Conservation (phyloP, 768 basidiomycete species). For the Mrakia frigida region DNA sequence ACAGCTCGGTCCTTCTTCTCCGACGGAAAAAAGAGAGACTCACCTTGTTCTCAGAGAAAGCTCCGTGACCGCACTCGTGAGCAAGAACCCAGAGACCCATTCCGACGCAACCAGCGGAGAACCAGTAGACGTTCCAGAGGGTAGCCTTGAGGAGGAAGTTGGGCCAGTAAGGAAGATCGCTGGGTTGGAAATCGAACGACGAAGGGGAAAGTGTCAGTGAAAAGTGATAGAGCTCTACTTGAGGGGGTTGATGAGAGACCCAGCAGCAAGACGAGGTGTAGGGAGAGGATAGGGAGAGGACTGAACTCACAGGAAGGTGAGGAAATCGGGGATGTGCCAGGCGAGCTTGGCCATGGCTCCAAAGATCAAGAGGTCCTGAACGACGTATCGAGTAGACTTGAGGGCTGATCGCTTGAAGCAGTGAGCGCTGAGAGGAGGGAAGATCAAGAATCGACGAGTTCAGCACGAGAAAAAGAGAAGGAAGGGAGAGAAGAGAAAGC, state of each 20-base stretch:
- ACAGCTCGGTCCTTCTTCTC: neutral
- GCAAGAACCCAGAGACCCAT: slow-evolving; percentile 67
- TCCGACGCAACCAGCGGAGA: slow-evolving; percentile 50
- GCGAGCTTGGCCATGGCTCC: slow-evolving; percentile 63
- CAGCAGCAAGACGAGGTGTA: neutral
- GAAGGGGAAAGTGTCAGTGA: neutral
- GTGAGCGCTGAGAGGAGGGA: slow-evolving; percentile 52
- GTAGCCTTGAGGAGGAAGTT: slow-evolving; percentile 53
- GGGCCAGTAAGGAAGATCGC: slow-evolving; percentile 25
- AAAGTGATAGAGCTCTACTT: neutral
- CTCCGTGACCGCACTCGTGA: slow-evolving; percentile 94
- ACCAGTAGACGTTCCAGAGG: slow-evolving; percentile 74
- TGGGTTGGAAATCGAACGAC: neutral
- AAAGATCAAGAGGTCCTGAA: slow-evolving; percentile 71
- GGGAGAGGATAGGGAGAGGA: neutral
- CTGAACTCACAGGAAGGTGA: slow-evolving; percentile 41
- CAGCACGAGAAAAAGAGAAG: neutral
- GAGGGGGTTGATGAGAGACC: neutral
- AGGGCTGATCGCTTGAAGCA: slow-evolving; percentile 87
- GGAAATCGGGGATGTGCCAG: slow-evolving; percentile 57
- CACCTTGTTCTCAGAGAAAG: slow-evolving; percentile 58
- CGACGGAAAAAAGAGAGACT: neutral
- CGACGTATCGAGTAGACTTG: slow-evolving; percentile 65
- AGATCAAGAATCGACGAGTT: neutral
- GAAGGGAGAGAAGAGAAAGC: neutral